Evolutionary conservation across 805 yeast species (phyloP).

Genomic region (Brettanomyces sp.): DNA sequence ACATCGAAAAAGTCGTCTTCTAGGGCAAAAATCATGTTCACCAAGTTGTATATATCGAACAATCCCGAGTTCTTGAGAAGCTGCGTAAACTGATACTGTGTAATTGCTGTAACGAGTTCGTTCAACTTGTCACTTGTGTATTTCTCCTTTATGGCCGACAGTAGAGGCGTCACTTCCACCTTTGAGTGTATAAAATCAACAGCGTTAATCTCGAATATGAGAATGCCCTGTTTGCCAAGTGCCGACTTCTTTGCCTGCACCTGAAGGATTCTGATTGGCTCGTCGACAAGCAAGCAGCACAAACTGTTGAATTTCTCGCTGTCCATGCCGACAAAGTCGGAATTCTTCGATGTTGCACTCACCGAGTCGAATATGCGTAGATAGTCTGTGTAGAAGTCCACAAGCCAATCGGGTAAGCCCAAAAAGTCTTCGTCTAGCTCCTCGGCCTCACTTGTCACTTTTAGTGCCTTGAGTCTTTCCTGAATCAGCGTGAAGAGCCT

Average conservation of each 20-base stretch:
- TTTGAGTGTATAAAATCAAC: conserved; percentile 49
- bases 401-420: conserved; percentile 78
- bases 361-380: conserved; percentile 43
- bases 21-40: conserved; percentile 65
- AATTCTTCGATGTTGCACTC: conserved; percentile 17
- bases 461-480: conserved; percentile 27
- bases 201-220: conserved; percentile 47
- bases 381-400: conserved; percentile 53
- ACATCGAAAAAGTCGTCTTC: conserved; percentile 51
- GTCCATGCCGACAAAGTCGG: conserved; percentile 33
- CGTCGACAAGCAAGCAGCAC: conserved; percentile 33
- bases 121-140: conserved; percentile 27
- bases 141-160: conserved; percentile 30
- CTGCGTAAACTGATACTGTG: conserved; percentile 34
- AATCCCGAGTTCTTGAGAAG: conserved; percentile 46
- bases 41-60: conserved; percentile 49
- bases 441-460: conserved; percentile 23
- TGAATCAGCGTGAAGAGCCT: conserved; percentile 30
- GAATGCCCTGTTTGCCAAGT: conserved; percentile 19
- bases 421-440: conserved; percentile 39
- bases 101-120: conserved; percentile 29
- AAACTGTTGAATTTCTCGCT: conserved; percentile 28
- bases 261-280: conserved; percentile 33
- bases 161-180: conserved; percentile 35
- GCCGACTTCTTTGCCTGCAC: conserved; percentile 14